These are phyloP conservation scores for Pistacia atlantica DNA, from an alignment of 345 rosid genomes.

Conservation along the genomic window DNA sequence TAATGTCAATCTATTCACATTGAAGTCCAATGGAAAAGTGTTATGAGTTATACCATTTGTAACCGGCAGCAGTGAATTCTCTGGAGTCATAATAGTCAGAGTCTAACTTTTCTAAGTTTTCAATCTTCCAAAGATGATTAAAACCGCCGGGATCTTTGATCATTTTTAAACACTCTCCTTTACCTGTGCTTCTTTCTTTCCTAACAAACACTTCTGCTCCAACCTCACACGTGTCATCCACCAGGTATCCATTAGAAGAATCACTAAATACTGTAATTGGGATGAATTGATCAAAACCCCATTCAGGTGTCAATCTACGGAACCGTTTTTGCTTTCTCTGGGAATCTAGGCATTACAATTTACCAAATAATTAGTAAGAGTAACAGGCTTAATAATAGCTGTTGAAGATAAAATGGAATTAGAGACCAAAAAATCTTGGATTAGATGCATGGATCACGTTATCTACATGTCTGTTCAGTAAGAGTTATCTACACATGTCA, in stretches of 20 bases:
- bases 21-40: background rate
- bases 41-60: constrained; percentile 34
- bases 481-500: background rate
- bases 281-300: constrained; percentile 47
- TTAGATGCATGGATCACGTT: no score
- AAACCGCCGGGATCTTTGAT: constrained; percentile 10
- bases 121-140: constrained; percentile 41
- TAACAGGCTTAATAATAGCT: background rate
- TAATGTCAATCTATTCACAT: background rate
- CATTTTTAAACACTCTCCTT: constrained; percentile 38
- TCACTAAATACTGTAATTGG: constrained; percentile 24
- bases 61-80: constrained; percentile 28
- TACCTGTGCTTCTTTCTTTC: constrained; percentile 35
- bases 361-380: background rate
- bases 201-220: constrained; percentile 50
- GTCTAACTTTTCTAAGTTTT: constrained; percentile 29
- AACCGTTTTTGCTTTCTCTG: constrained; percentile 37
- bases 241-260: constrained; percentile 37
- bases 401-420: background rate
- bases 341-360: constrained; percentile 28
- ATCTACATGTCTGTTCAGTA: no score
- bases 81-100: constrained; percentile 23
- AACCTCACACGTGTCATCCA: constrained; percentile 39
- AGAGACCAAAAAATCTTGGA: background rate
- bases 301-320: constrained; percentile 26